Evolutionary conservation across 2,329 filamentous ascomycete species (phyloP), one percentile per base, ranked within the genome.

Genomic region (Fusarium falciforme): DNA sequence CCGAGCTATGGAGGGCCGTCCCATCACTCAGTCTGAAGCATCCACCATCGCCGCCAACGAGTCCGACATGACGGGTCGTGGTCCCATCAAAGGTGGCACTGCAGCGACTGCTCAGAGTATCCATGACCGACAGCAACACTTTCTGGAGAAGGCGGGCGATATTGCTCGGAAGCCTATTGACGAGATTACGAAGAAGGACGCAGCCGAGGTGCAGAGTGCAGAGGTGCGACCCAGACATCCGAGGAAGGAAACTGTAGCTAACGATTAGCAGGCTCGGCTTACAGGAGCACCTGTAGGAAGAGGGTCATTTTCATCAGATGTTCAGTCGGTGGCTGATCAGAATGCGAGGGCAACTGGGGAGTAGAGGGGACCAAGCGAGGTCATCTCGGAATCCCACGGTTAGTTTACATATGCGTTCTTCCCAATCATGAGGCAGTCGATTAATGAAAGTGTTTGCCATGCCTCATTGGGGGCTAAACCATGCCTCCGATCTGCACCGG

Each of bases 41-140:
- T 57, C 67, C 4, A 47, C 38, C 12, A 61, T 74, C 2, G 67
- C 71, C 0, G 40, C 71, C 9, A 66, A 71, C 49, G 71, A 74
- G 2, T 74, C 71, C 1, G 20, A 58, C 17, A 58, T 74, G n/a
- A 74, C 71, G 5, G 71, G 71, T 0, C 36, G 68, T 2, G 71
- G 71, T 5, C 71, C 71, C 1, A 74, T 74, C 35, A 71, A 68
- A 49, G 70, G 68, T 1, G 64, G 70, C 2, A 49, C 64, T 12
- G 70, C 70, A n/a, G 68, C 64, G 12, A 71, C 68, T 2, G 68
- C 70, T 14, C 70, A 72, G 27, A 71, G 70, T 40, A 31, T 72
- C 11, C 68, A 71, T 16, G 64, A 72, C 12, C 60, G 38, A 14
- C 70, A 72, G 8, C 60, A 49, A 27, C 71, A 71, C 60, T 71